Base-by-base conservation (phyloP, 1,139 yeast species). In the Blastobotrys arbuscula region DNA sequence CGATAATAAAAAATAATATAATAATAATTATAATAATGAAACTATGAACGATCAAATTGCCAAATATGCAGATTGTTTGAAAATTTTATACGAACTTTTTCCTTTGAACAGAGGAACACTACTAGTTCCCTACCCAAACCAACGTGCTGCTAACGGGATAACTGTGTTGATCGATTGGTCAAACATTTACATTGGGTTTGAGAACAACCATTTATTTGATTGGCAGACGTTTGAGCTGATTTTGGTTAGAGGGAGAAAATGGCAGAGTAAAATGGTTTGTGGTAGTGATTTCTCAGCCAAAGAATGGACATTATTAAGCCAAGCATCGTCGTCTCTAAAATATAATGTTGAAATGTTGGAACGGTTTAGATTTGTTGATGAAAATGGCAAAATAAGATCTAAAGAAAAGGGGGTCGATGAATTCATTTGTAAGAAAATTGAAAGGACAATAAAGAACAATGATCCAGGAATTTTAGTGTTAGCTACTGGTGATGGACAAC, bases 401-500 rank as follows among this genome's bases (percentile, higher is more conserved):
- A 50, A 52, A 43, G 62, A 57, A 38, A 51, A 46, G 21, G 59
- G 59, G 10, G 61, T 59, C 15, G 61, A 59, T 41, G 60, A 59
- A 37, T 40, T 52, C 13, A 46, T 57, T 3, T 42, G 53, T 28
- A 44, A 42, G 40, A 20, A 49, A 56, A 30, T 36, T 39, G 43
- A 35, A 35, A 10, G 20, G 35, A 12, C 31, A 23, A 15, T 39
- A 42, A 31, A 23, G 35, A 23, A 20, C 12, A 12, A 16, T 10
- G 35, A 31, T 3, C 53, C 55, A 8, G 56, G 56, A 4, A 50
- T 52, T 4, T 45, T 59, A 10, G 59, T 53, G 1, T 50, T 59
- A 30, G 59, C 58, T 6, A 57, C 62, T 1, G 62, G 62, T 1
- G 62, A 59, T 47, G 62, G 62, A 5, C 54, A 56, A 37, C 55